Evolutionary conservation across 2,329 filamentous ascomycete species (phyloP), one percentile per base, ranked within the genome.

Genomic region (Pseudogymnoascus sp.): DNA sequence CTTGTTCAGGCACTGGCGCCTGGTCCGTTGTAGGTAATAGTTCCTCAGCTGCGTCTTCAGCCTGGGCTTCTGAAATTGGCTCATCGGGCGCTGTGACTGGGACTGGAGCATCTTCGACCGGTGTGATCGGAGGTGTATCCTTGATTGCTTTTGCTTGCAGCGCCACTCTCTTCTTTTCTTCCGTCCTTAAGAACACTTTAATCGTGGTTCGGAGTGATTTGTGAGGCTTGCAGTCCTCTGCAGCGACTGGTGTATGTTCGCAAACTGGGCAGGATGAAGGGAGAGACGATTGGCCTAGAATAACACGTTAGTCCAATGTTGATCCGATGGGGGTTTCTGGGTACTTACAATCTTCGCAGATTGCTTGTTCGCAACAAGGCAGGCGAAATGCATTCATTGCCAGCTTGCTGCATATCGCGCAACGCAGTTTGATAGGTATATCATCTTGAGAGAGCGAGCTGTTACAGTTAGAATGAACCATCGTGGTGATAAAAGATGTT

Each of bases 381-480:
- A 97, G 81, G 66, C 92, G 90, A 74, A 91, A 96, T 7, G 93
- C 91, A 73, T 97, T 95, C 67, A 96, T 80, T 30, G 92, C 92
- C 63, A 97, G 82, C 75, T 90, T 92, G 78, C 89, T 94, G 77
- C 94, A 99, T 69, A 91, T 90, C 60, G 91, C 91, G 80, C 94
- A 99, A 76, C 92, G 89, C 66, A 99, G 83, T 80, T 96, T 97
- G 71, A 92, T 91, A n/a, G 94, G 94, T 63, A 97, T 92, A 66
- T 94, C 91, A 70, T 93, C 90, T 67, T 72, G 72, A 28, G 70
- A 67, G 28, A 73, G 64, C 33, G 71, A 74, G 62, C 72, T 74
- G 52, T 38, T 8, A 14, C 16, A 22, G 35, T 60, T 39, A 60
- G 58, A 36, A 52, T 39, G 39, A 16, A 16, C 63, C n/a, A 19